Conservation (phyloP, 176 grass and related monocot species). For the Zea luxurians region DNA sequence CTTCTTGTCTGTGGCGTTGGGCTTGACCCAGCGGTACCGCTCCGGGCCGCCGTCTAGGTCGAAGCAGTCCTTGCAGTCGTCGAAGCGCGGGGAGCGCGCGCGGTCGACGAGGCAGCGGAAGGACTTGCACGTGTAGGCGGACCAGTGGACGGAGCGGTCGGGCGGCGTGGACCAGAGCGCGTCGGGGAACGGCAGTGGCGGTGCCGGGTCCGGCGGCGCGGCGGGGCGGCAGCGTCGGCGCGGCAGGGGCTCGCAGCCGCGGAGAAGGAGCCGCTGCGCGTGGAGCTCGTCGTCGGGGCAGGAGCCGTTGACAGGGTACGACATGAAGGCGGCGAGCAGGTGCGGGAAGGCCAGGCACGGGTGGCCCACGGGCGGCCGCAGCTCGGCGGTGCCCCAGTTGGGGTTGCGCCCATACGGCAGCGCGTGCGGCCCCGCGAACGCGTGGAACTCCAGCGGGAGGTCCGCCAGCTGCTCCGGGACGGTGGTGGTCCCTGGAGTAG, state of each 20-base stretch:
- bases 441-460: constrained; percentile 15
- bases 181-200: constrained; percentile 26
- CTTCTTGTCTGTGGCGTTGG: background rate
- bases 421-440: constrained; percentile 24
- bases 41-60: constrained; percentile 42
- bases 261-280: constrained; percentile 58
- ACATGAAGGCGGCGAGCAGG: constrained; percentile 18
- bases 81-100: constrained; percentile 15
- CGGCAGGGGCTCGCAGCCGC: constrained; percentile 66
- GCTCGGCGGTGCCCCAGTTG: constrained; percentile 18
- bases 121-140: constrained; percentile 61
- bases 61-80: constrained; percentile 71
- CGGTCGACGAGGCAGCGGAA: constrained; percentile 48
- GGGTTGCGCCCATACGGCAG: constrained; percentile 24
- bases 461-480: background rate
- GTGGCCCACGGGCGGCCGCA: constrained; percentile 12
- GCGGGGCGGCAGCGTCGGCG: constrained; percentile 56
- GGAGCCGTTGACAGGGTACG: constrained; percentile 49
- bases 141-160: constrained; percentile 56
- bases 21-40: constrained; percentile 46
- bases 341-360: constrained; percentile 29
- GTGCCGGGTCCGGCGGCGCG: constrained; percentile 38
- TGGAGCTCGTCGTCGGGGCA: constrained; percentile 62
- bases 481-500: background rate
- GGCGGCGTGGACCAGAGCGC: constrained; percentile 54